phyloP scores from a whole-genome alignment of 257 asterid genomes.

The Salvia miltiorrhiza region DNA sequence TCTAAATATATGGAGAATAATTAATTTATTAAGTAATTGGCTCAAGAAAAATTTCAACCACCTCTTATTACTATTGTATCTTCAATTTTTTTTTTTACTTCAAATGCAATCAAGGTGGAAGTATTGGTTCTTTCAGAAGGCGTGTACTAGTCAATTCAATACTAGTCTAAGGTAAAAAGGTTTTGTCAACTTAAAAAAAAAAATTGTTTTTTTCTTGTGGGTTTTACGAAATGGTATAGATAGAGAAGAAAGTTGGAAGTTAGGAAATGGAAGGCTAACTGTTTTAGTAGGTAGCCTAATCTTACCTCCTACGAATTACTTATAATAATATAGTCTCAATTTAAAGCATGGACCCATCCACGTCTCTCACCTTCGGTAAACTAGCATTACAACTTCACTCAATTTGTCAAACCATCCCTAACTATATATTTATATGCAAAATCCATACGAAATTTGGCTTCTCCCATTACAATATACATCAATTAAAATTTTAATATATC shows the following conservation, averaged over 20 bases:
- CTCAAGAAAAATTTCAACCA: background rate
- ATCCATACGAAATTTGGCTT: too few relatives aligned
- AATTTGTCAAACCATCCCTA: conserved; percentile 53
- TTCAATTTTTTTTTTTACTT: background rate
- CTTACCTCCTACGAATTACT: conserved; percentile 30
- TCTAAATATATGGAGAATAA: background rate
- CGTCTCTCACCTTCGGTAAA: conserved; percentile 33
- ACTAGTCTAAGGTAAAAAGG: conserved; percentile 10
- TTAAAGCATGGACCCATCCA: conserved; percentile 22
- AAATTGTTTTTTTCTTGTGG: background rate
- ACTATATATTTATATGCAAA: conserved; percentile 19
- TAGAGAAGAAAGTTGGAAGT: conserved; percentile 27
- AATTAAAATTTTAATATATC: too few relatives aligned
- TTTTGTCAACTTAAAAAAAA: conserved; percentile 13
- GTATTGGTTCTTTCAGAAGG: background rate
- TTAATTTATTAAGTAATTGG: background rate
- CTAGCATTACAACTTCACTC: conserved; percentile 23
- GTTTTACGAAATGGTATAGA: background rate
- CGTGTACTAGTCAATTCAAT: conserved; percentile 12
- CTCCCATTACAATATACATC: too few relatives aligned
- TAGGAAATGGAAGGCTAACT: conserved; percentile 50
- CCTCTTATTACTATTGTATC: too few relatives aligned
- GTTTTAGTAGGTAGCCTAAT: conserved; percentile 80
- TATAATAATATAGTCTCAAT: background rate
- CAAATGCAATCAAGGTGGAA: conserved; percentile 4